These are phyloP conservation scores for Starmerella vaccinii DNA, from an alignment of 805 yeast genomes.

Conservation along the genomic window DNA sequence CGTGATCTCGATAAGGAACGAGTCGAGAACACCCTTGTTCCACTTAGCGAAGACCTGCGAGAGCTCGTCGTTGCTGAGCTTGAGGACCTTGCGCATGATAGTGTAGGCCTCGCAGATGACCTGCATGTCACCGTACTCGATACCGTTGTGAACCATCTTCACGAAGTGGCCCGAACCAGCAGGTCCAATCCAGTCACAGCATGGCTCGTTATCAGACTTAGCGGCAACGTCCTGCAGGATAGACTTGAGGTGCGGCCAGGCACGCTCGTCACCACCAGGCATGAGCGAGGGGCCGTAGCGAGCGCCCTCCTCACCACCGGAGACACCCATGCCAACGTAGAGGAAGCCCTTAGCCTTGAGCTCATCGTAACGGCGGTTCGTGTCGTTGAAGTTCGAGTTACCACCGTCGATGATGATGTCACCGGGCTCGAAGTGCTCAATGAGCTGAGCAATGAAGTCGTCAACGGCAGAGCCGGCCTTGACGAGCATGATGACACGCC, in stretches of 20 bases:
- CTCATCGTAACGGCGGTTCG: slow-evolving; percentile 92
- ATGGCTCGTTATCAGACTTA: slow-evolving; percentile 95
- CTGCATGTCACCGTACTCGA: slow-evolving; percentile 99
- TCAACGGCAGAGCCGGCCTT: slow-evolving; percentile 97
- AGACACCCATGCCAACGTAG: slow-evolving; percentile 98
- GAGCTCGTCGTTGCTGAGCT: slow-evolving; percentile 81
- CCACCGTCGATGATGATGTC: slow-evolving; percentile 99
- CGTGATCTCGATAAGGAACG: slow-evolving; percentile 93
- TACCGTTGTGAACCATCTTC: slow-evolving; percentile 99
- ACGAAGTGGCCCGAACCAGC: slow-evolving; percentile 99
- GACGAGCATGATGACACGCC: slow-evolving; percentile 87
- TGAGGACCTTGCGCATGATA: slow-evolving; percentile 87
- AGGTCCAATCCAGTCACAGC: slow-evolving; percentile 99
- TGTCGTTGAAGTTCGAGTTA: slow-evolving; percentile 98
- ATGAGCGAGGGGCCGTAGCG: slow-evolving; percentile 97
- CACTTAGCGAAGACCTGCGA: slow-evolving; percentile 84
- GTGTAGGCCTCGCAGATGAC: slow-evolving; percentile 97
- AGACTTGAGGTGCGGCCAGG: slow-evolving; percentile 97
- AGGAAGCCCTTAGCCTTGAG: slow-evolving; percentile 75
- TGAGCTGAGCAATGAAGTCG: slow-evolving; percentile 72
- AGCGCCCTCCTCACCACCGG: slow-evolving; percentile 99
- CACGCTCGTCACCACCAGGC: slow-evolving; percentile 98
- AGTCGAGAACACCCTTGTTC: slow-evolving; percentile 97
- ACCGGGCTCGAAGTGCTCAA: slow-evolving; percentile 88
- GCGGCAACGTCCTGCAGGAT: slow-evolving; percentile 95